A percentile compares a stretch with the other conserved stretches of the same genome.
These are phyloP conservation scores for Aspergillus diversus DNA, from an alignment of 495 filamentous ascomycete genomes.

Conservation along the genomic window DNA sequence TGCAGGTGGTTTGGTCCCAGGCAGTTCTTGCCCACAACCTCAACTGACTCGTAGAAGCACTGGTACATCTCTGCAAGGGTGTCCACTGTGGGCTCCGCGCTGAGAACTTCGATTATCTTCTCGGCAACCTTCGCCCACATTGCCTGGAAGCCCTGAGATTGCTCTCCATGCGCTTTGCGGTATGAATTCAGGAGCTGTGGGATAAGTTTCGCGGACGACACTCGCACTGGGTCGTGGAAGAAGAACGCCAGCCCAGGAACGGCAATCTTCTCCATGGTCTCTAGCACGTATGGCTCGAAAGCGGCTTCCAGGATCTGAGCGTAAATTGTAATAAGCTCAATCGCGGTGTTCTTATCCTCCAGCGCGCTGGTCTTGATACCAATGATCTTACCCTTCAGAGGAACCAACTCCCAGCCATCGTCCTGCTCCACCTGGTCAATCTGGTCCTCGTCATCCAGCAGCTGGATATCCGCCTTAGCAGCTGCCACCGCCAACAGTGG, in stretches of 20 bases:
- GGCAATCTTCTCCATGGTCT: conserved; percentile 96
- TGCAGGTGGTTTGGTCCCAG: conserved; percentile 77
- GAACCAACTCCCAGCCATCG: conserved; percentile 97
- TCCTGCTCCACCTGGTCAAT: conserved; percentile 91
- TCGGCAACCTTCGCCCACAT: conserved; percentile 87
- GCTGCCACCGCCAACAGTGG: conserved; percentile 88
- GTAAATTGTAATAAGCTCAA: conserved; percentile 96
- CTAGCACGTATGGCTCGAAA: conserved; percentile 88
- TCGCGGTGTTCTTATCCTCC: conserved; percentile 99
- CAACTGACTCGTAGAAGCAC: conserved; percentile 98
- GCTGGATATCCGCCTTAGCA: conserved; percentile 96
- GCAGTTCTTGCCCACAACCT: conserved; percentile 85
- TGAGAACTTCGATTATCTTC: conserved; percentile 93
- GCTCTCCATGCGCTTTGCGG: conserved; percentile 81
- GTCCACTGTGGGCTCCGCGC: conserved; percentile 91
- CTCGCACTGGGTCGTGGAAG: conserved; percentile 98
- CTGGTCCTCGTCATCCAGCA: conserved; percentile 94
- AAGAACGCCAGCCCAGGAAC: conserved; percentile 95
- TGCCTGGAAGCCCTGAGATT: conserved; percentile 70
- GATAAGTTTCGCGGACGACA: conserved; percentile 91
- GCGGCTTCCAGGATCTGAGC: conserved; percentile 89
- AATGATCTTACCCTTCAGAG: conserved; percentile 94
- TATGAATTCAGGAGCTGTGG: conserved; percentile 94
- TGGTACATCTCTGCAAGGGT: conserved; percentile 99
- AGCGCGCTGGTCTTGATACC: conserved; percentile 96